Conservation (phyloP, 164 flowering plant species). For the Litsea cubeba region DNA sequence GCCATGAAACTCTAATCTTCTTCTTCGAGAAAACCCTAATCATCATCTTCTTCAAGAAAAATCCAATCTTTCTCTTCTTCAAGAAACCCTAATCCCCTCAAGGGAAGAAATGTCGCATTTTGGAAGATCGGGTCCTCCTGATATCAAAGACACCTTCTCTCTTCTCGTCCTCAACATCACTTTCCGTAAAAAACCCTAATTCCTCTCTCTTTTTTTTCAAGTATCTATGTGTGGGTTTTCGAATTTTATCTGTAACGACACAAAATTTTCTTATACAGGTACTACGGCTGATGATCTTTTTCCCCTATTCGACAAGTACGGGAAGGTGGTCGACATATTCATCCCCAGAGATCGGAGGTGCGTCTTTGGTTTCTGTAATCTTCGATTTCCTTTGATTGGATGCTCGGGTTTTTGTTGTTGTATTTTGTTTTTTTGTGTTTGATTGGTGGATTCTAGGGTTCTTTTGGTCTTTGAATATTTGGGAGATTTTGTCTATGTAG, state of each 20-base stretch:
- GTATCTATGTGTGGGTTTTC: background rate
- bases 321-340: constrained; percentile 93
- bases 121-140: constrained; percentile 96
- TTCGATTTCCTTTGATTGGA: background rate
- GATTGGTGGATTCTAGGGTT: too few relatives aligned
- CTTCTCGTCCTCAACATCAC: constrained; percentile 98
- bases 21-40: too few relatives aligned
- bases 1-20: too few relatives aligned
- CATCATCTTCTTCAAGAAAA: too few relatives aligned
- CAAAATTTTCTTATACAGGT: constrained; percentile 33
- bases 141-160: constrained; percentile 90
- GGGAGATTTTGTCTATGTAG: constrained; percentile 17
- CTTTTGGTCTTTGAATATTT: too few relatives aligned
- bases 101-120: constrained; percentile 81
- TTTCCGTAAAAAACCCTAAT: constrained; percentile 52
- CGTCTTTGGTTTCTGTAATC: background rate
- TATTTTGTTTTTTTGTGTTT: too few relatives aligned
- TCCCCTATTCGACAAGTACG: constrained; percentile 87
- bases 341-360: constrained; percentile 85
- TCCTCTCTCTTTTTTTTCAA: background rate
- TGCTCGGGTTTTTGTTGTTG: too few relatives aligned
- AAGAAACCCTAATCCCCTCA: background rate
- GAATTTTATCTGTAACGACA: background rate
- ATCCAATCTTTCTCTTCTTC: too few relatives aligned
- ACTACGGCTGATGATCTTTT: constrained; percentile 92